Base-by-base conservation (phyloP, 305 asterid genomes). In the Fraxinus angustifolia region DNA sequence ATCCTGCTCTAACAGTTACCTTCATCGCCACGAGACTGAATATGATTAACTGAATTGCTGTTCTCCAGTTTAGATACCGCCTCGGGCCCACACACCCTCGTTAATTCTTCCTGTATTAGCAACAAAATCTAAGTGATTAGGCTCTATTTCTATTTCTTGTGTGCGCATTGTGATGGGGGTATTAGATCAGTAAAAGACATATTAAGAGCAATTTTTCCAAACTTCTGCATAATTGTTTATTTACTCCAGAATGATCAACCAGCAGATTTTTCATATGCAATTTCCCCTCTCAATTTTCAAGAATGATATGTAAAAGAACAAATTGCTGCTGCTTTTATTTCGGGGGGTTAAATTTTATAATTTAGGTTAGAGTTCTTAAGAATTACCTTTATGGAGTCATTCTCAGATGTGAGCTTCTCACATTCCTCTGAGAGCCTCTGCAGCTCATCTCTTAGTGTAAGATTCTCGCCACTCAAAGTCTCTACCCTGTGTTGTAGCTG, bases 401-500 rank as follows among this genome's bases (percentile, higher is more conserved):
- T 95, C 85, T 95, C 97, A 12, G 97, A 88, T 60, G 93, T 87
- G 74, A 92, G 93, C 90, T 92, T 94, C 88, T 88, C 93, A 62
- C 99, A 94, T 87, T 91, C 98, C 89, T 92, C 97, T 2, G 97
- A 90, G 65, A 95, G 89, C 94, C 91, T 90, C 72, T 88, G 92
- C 82, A 95, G 81, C 85, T 95, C 99, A 7, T 91, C 97, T 85
- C 92, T 89, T 53, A 95, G 91, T 2, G 90, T 77, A 53, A 84
- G 90, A 77, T 95, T 95, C 90, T 94, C 97, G 40, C 42, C 86
- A 85, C 48, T 94, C 85, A 95, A 80, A 14, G 87, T 65, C 85
- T 92, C 98, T 80, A 95, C 99, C 86, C 87, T 91, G 56, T 86
- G 94, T 75, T 95, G 99, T 77, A 95, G 88, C 88, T 93, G 97